phyloP scores from a whole-genome alignment of 306 rosid genomes.

The Benincasa hispida region DNA sequence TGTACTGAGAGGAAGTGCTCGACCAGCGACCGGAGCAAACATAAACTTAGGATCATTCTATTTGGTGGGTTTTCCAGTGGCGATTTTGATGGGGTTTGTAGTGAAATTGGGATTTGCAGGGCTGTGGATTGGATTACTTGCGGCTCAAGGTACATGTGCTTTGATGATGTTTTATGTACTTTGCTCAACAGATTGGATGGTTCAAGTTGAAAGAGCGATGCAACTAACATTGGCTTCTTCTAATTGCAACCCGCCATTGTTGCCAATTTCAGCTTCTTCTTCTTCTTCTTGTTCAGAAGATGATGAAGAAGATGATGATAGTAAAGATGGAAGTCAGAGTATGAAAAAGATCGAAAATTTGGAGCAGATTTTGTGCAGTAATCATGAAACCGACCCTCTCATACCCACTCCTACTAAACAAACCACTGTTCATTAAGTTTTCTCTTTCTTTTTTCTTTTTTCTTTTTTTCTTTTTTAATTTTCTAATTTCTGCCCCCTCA shows the following conservation, averaged over 20 bases:
- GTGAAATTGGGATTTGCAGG: constrained; percentile 60
- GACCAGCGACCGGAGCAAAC: constrained; percentile 76
- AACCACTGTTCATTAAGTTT: not conserved
- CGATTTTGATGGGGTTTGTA: constrained; percentile 51
- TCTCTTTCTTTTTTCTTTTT: not conserved
- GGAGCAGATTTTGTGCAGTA: constrained; percentile 28
- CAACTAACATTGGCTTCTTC: constrained; percentile 31
- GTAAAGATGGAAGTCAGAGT: not conserved
- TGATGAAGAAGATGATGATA: not conserved
- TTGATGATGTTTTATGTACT: constrained; percentile 68
- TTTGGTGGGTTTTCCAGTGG: constrained; percentile 84
- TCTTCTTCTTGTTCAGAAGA: too few species aligned
- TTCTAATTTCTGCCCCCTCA: not conserved
- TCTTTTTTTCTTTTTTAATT: too few species aligned
- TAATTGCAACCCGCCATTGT: not conserved
- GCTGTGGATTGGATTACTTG: constrained; percentile 92
- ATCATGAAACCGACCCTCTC: constrained; percentile 56
- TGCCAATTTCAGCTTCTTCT: constrained; percentile 16
- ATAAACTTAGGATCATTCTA: constrained; percentile 86
- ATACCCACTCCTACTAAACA: constrained; percentile 5
- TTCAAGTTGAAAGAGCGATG: constrained; percentile 41
- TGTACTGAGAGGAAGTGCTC: constrained; percentile 71
- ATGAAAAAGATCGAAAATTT: constrained; percentile 10
- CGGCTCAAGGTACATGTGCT: constrained; percentile 83
- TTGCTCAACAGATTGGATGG: constrained; percentile 61